These are phyloP conservation scores for Pezicula carpinea DNA, from an alignment of 2,329 filamentous ascomycete species.

Conservation along the genomic window DNA sequence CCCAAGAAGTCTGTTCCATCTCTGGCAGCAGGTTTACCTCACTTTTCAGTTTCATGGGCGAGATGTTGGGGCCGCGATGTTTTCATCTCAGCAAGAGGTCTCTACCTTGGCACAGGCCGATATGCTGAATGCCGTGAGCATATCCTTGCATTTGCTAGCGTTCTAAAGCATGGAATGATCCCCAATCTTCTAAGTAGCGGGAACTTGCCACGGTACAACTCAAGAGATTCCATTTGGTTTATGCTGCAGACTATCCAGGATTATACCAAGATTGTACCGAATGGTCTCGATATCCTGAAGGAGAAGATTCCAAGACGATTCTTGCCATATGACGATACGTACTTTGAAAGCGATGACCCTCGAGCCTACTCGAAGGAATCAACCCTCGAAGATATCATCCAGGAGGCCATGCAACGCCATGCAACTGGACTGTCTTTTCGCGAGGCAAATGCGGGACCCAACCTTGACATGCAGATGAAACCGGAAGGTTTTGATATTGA, in stretches of 20 bases:
- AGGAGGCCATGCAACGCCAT: conserved; percentile 89
- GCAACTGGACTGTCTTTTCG: conserved; percentile 86
- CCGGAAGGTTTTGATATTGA: conserved; percentile 89
- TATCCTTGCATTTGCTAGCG: conserved; percentile 89
- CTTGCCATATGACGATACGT: conserved; percentile 91
- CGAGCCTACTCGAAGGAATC: conserved; percentile 83
- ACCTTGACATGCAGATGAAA: conserved; percentile 89
- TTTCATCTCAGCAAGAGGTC: conserved; percentile 88
- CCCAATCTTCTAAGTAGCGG: conserved; percentile 89
- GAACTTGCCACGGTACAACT: conserved; percentile 86
- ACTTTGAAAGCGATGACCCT: conserved; percentile 77
- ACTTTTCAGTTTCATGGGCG: conserved; percentile 92
- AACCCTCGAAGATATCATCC: conserved; percentile 82
- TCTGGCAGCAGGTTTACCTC: conserved; percentile 85
- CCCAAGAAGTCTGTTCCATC: conserved; percentile 80
- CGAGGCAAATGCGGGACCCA: conserved; percentile 87
- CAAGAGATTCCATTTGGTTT: conserved; percentile 96
- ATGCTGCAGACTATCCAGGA: conserved; percentile 95
- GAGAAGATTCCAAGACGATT: conserved; percentile 80
- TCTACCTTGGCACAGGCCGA: conserved; percentile 87
- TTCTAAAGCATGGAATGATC: conserved; percentile 97
- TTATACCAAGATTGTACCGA: conserved; percentile 75
- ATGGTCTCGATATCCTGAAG: conserved; percentile 69
- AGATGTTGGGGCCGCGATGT: conserved; percentile 97
- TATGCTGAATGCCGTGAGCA: conserved; percentile 89